Evolutionary conservation across 73 alveolate genomes (phyloP).

Genomic region (Paramecium caudatum): DNA sequence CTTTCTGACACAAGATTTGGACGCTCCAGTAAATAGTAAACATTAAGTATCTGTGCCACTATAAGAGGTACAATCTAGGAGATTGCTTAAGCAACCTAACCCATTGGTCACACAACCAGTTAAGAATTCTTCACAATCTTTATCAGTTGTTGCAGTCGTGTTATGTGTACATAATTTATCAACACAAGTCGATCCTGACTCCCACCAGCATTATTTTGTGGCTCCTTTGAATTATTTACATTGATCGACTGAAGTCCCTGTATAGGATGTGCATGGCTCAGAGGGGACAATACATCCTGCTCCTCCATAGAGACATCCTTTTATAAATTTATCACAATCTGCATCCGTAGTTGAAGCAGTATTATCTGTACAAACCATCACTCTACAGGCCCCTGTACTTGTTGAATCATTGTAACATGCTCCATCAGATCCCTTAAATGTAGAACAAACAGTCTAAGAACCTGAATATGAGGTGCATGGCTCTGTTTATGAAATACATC

Average conservation of each 20-base stretch:
- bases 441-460: not conserved
- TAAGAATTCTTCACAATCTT: constrained; percentile 23
- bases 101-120: constrained; percentile 25
- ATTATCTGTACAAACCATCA: not conserved
- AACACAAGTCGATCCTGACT: constrained; percentile 1
- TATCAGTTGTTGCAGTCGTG: constrained; percentile 7
- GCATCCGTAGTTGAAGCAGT: constrained; percentile 8
- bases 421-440: constrained; percentile 38
- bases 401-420: constrained; percentile 27
- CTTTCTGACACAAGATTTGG: not conserved
- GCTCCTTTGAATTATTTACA: not conserved
- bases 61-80: not conserved
- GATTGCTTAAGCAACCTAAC: not conserved
- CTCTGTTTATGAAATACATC: not conserved
- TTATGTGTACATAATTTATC: not conserved
- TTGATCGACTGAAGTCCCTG: constrained; percentile 2
- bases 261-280: not conserved
- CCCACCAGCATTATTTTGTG: constrained; percentile 10
- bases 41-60: not conserved
- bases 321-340: not conserved
- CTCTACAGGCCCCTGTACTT: not conserved
- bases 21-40: not conserved
- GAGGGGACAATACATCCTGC: constrained; percentile 29
- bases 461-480: not conserved
- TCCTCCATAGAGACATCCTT: not conserved